Evolutionary conservation across 768 basidiomycete genomes (phyloP), one percentile per base, ranked within the genome.

Genomic region (Tulasnella sp.): DNA sequence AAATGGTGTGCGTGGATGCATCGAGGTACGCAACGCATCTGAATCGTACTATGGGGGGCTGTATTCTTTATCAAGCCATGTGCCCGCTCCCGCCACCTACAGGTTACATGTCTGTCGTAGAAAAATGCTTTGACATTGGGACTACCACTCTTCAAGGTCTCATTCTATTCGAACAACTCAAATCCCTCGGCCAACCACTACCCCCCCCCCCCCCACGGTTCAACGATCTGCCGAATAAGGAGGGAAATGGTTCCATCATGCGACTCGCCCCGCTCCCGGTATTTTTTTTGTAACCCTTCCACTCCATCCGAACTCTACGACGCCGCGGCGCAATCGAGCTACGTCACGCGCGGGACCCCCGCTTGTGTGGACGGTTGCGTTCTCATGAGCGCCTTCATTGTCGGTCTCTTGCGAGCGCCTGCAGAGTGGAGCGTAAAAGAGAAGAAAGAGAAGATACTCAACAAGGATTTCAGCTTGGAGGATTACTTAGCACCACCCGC

Each of bases 41-140:
- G 40, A 77, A 44, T 40, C 16, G n/a, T n/a, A n/a, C 39, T n/a
- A 40, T 39, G 42, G 57, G 1, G n/a, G n/a, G n/a, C n/a, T 26
- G 35, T 23, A 40, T 29, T 26, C 18, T 16, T 11, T 29, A 29
- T 71, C 37, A 46, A 78, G 37, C 72, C 40, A 20, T 32, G 15
- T 26, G 13, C 20, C 23, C 29, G 29, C 70, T 32, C 26, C 16
- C 39, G 18, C 51, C 42, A 20, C 46, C 5, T 20, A 15, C 32
- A 77, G 80, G 80, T 9, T 78, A 74, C 51, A 35, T 80, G 75
- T 80, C 80, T 20, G 79, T 71, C 29, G 37, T 73, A n/a, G 76
- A 74, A 5, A n/a, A 76, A 40, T 79, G 79, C 70, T 79, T 79
- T 51, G 79, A 79, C 29, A 77, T 79, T 48, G 79, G 79, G 7